Base-by-base conservation (phyloP, 768 basidiomycete species). In the Postia placenta region DNA sequence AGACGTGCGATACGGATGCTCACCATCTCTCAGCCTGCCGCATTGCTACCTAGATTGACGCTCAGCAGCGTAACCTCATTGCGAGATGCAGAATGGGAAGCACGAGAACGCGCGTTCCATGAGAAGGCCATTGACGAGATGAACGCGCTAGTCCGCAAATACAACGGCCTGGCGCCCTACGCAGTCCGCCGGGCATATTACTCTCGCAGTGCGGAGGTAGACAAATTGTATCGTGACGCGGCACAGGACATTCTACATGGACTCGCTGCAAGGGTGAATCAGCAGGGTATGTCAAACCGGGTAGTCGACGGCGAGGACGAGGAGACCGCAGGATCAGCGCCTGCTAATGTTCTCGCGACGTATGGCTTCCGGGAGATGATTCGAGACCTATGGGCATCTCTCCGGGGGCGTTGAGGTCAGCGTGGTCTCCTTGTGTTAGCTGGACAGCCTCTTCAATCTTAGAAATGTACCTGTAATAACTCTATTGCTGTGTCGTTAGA, bases 81-180 rank as follows among this genome's bases (percentile, higher is more conserved):
- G 48, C 78, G 82, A 14, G 88, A 92, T 62, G 57, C 61, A 3
- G 79, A 78, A 45, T 92, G 90, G 90, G 81, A 85, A 59, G 66
- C 67, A 25, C 76, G 78, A 41, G 87, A 92, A 61, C 62, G 66
- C 15, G 64, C 74, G 39, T 89, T 89, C 56, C 87, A 91, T 56
- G 75, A 81, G 27, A 70, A 76, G 2, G 84, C 84, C 11, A 59
- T 92, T 30, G 73, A 71, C 25, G 83, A 92, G 55, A 66, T 92
- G 35, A 92, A 93, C 64, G 71, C 79, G 2, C 71, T 85, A 4
- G 82, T 92, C 23, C 74, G 88, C 42, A 81, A 83, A 67, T 87
- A 89, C 67, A 92, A 93, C 60, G 82, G 76, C 5, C 62, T 86
- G 38, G 91, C 90, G 11, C 90, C 88, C 1, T 87, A 86, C 58